Percentiles rank a stretch among this genome's conserved stretches.
These are phyloP conservation scores for Xylariaceae sp. DNA, from an alignment of 2,329 filamentous ascomycete species.

Conservation along the genomic window DNA sequence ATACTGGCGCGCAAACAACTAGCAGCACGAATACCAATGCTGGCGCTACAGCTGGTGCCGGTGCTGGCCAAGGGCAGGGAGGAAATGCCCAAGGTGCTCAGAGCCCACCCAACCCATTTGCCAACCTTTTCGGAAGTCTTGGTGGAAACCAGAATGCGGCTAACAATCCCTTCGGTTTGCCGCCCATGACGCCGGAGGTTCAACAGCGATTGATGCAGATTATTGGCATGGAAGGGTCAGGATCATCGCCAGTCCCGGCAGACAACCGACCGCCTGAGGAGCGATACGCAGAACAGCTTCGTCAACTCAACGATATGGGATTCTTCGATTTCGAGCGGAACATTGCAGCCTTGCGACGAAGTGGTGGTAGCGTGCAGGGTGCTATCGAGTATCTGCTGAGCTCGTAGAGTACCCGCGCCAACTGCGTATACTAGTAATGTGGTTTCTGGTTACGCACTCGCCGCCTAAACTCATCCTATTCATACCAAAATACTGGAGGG, in stretches of 20 bases:
- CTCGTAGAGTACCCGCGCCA: constrained; percentile 16
- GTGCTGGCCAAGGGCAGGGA: constrained; percentile 27
- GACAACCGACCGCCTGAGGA: constrained; percentile 93
- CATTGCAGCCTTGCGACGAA: constrained; percentile 78
- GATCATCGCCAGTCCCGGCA: constrained; percentile 49
- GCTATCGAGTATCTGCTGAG: constrained; percentile 71
- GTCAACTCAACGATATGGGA: constrained; percentile 95
- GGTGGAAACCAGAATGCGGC: constrained; percentile 31
- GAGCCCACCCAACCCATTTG: constrained; percentile 61
- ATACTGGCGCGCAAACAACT: constrained; percentile 8
- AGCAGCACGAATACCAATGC: constrained; percentile 24
- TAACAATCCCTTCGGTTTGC: constrained; percentile 39
- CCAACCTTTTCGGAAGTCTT: constrained; percentile 52
- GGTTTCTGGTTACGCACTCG: background rate
- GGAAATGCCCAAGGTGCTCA: constrained; percentile 27
- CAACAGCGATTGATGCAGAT: constrained; percentile 53
- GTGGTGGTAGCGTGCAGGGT: constrained; percentile 90
- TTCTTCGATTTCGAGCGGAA: constrained; percentile 97
- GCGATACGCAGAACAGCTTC: constrained; percentile 81
- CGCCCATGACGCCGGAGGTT: constrained; percentile 51
- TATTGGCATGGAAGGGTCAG: constrained; percentile 39
- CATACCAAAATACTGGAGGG: background rate
- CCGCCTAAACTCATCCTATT: background rate
- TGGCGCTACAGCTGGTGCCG: constrained; percentile 28
- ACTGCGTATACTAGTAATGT: background rate